Evolutionary conservation across 371 early-diverging fungal genomes (phyloP).

Genomic region (Coemansia sp.): DNA sequence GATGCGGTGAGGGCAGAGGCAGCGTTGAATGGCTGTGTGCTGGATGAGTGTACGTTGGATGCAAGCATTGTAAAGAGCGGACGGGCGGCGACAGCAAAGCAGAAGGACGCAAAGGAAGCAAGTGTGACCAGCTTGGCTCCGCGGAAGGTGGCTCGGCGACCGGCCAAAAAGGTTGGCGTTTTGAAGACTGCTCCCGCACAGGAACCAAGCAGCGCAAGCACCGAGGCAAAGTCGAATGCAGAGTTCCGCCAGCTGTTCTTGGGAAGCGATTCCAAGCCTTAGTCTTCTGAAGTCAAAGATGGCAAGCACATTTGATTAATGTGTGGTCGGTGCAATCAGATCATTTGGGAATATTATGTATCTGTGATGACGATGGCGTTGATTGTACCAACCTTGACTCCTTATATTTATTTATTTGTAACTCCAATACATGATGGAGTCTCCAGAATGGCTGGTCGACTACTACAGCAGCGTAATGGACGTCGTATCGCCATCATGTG

Average conservation of each 20-base stretch:
- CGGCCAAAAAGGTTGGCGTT: neutral
- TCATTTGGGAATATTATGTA: neutral
- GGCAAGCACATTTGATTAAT: neutral
- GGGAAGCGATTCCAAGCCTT: neutral
- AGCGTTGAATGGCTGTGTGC: conserved; percentile 10
- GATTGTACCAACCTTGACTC: too few relatives aligned
- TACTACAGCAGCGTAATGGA: conserved; percentile 41
- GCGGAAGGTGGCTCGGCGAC: conserved; percentile 16
- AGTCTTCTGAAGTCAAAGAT: neutral
- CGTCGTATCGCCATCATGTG: conserved; percentile 45
- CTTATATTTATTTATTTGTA: neutral
- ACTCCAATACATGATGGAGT: neutral
- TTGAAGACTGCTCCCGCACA: too few relatives aligned
- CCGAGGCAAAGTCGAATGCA: conserved; percentile 11
- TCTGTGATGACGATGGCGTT: too few relatives aligned
- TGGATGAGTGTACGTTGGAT: conserved; percentile 16
- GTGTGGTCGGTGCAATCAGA: neutral
- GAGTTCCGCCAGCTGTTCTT: conserved; percentile 30
- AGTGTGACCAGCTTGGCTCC: conserved; percentile 11
- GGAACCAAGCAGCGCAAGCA: neutral
- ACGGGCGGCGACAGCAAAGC: neutral
- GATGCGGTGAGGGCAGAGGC: conserved; percentile 20
- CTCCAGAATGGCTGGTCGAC: conserved; percentile 50
- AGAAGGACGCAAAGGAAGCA: neutral
- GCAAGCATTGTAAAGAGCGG: neutral